A percentile compares a stretch with the other conserved stretches of the same genome.
Conservation (phyloP, 2,329 filamentous ascomycete species). For the Xylariaceae sp. region DNA sequence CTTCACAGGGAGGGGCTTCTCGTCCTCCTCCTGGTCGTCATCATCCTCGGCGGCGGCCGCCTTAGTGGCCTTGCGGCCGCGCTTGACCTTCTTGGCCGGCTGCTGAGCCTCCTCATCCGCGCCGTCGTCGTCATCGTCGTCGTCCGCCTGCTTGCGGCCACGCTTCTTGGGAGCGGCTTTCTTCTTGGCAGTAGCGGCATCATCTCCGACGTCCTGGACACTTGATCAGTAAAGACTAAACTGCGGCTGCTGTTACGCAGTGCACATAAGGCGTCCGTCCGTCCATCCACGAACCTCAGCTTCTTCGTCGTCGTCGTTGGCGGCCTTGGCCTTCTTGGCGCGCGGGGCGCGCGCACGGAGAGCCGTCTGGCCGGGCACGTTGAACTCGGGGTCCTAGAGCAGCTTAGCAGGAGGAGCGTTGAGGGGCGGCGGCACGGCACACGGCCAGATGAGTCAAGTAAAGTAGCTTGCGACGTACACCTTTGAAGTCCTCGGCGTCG, state of each 20-base stretch:
- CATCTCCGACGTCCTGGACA: constrained; percentile 14
- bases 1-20: constrained; percentile 11
- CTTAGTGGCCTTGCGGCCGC: constrained; percentile 19
- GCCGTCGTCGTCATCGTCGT: constrained; percentile 16
- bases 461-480: constrained; percentile 59
- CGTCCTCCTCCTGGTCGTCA: constrained; percentile 11
- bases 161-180: constrained; percentile 24
- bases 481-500: constrained; percentile 79
- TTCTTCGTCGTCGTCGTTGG: constrained; percentile 15
- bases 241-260: neutral
- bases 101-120: constrained; percentile 25
- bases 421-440: neutral
- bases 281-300: constrained; percentile 13
- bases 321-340: constrained; percentile 23
- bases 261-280: constrained; percentile 9
- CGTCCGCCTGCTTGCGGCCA: constrained; percentile 24
- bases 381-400: constrained; percentile 63
- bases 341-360: constrained; percentile 43
- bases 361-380: constrained; percentile 58
- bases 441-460: constrained; percentile 4
- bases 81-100: constrained; percentile 32
- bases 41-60: constrained; percentile 11
- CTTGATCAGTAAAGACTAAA: neutral
- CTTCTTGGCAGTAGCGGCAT: constrained; percentile 23
- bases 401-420: constrained; percentile 7